phyloP scores from a whole-genome alignment of 106 monocot species.

The Xerophyta viscosa region DNA sequence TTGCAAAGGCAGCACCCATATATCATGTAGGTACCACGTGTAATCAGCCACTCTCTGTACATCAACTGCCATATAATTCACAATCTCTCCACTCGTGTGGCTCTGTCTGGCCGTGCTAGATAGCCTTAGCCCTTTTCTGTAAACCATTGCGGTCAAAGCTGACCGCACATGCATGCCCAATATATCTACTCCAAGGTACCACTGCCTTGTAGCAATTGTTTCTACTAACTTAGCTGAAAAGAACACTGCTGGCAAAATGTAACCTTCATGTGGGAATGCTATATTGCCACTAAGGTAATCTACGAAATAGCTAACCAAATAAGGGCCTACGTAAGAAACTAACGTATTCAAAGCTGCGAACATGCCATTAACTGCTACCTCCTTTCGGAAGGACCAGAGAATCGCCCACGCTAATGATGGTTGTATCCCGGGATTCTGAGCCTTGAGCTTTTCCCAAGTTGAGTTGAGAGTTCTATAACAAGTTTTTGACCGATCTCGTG shows the following conservation, averaged over 20 bases:
- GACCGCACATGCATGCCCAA: constrained; percentile 96
- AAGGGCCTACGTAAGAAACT: constrained; percentile 87
- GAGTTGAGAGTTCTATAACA: constrained; percentile 65
- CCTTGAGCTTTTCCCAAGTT: constrained; percentile 69
- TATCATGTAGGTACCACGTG: constrained; percentile 93
- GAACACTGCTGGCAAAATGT: constrained; percentile 66
- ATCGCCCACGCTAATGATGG: constrained; percentile 65
- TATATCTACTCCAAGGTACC: constrained; percentile 92
- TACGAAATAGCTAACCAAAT: constrained; percentile 78
- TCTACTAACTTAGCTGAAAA: constrained; percentile 79
- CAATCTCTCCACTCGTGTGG: constrained; percentile 94
- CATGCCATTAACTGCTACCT: constrained; percentile 56
- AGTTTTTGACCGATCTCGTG: constrained; percentile 74
- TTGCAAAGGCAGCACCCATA: constrained; percentile 95
- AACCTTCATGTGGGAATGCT: constrained; percentile 73
- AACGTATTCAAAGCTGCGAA: constrained; percentile 76
- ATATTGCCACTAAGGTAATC: constrained; percentile 77
- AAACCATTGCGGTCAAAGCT: constrained; percentile 92
- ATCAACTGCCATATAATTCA: constrained; percentile 99
- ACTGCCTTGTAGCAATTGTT: constrained; percentile 76
- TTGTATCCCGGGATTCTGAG: constrained; percentile 27
- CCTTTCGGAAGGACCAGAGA: constrained; percentile 69
- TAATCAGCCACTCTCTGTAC: constrained; percentile 90
- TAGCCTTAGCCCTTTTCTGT: constrained; percentile 73
- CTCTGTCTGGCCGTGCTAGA: constrained; percentile 76